Conservation (phyloP, 345 rosid genomes). For the Psidium friedrichsthalianum region DNA sequence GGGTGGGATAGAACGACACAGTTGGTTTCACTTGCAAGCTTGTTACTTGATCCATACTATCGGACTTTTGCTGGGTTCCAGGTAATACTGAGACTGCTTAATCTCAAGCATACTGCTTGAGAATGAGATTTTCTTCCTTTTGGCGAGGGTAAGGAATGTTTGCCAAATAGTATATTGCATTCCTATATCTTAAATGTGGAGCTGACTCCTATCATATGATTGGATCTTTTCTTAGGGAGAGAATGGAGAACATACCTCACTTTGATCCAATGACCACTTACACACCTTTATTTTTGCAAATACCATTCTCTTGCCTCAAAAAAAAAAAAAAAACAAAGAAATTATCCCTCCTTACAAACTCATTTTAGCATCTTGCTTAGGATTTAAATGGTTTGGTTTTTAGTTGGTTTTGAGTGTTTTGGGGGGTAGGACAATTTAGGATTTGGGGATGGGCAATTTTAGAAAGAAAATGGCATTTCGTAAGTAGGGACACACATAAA, state of each 20-base stretch:
- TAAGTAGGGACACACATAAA: neutral
- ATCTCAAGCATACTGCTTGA: neutral
- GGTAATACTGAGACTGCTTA: constrained; percentile 28
- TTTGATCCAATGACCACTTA: neutral
- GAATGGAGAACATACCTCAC: neutral
- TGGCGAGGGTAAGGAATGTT: neutral
- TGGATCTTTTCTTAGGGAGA: neutral
- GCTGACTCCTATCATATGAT: neutral
- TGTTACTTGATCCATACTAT: constrained; percentile 94
- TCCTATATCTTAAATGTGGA: neutral
- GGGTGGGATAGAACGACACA: constrained; percentile 99
- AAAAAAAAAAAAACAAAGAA: neutral
- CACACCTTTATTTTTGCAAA: neutral
- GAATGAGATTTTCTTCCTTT: neutral
- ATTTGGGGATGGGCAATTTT: neutral
- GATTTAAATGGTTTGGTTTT: neutral
- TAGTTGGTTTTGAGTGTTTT: neutral
- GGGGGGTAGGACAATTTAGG: neutral
- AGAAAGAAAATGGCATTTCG: neutral
- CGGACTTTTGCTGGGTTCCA: constrained; percentile 91
- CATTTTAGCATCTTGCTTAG: neutral
- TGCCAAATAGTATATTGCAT: neutral
- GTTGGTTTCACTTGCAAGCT: constrained; percentile 82
- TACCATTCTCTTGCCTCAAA: neutral
- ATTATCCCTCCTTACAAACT: neutral